Percentiles rank a stretch among this genome's conserved stretches.
These are phyloP conservation scores for Suillus plorans DNA, from an alignment of 768 basidiomycete species.

Conservation along the genomic window DNA sequence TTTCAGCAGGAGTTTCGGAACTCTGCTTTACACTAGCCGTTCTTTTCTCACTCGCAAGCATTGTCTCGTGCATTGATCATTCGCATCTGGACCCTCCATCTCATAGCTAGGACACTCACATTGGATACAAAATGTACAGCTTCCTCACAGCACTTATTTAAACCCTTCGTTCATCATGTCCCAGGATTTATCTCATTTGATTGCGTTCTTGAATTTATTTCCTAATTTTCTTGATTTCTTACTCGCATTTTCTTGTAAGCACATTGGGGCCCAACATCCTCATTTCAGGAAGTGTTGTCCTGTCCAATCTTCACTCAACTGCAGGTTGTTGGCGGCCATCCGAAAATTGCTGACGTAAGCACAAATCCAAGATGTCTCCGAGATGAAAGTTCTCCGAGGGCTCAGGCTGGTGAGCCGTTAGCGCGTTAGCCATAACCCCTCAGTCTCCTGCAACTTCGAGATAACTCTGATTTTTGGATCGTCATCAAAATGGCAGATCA, in stretches of 20 bases:
- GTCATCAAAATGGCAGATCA: constrained; percentile 17
- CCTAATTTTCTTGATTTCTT: background rate
- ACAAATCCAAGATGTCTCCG: too few species aligned
- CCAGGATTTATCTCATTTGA: background rate
- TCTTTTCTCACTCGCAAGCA: background rate
- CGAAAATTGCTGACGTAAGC: background rate
- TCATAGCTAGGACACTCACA: constrained; percentile 1
- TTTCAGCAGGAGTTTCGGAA: background rate
- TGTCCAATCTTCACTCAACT: background rate
- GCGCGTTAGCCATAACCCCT: background rate
- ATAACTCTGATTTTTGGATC: background rate
- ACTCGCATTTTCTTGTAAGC: background rate
- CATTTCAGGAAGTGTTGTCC: background rate
- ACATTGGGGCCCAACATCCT: background rate
- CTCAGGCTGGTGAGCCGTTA: background rate
- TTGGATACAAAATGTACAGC: constrained; percentile 4
- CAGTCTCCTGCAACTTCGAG: background rate
- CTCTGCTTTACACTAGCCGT: background rate
- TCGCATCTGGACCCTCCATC: background rate
- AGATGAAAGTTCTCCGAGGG: background rate
- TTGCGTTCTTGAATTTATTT: background rate
- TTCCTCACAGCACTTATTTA: background rate
- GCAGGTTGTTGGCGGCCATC: background rate
- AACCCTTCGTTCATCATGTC: background rate
- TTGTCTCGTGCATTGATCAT: background rate